Base-by-base conservation (phyloP, 169 alveolate genomes). In the Eimeria necatrix region DNA sequence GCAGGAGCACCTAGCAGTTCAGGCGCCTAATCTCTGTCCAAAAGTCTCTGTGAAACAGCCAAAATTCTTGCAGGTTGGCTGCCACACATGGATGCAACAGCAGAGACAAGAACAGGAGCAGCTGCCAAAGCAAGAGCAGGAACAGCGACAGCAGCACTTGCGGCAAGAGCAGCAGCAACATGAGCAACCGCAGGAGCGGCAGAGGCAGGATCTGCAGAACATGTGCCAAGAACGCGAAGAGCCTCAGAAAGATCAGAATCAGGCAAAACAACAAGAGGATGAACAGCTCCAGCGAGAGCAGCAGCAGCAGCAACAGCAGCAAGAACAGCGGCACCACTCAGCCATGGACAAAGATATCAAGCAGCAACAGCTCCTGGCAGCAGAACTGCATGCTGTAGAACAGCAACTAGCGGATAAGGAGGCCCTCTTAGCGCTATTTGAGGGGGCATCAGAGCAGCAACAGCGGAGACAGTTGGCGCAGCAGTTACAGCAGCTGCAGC, bases 381-480 rank as follows among this genome's bases (percentile, higher is more conserved):
- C 89, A 80, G 89, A 80, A 59, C 70, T 80, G 70, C 71, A 51
- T 12, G 70, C 24, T 12, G 73, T 80, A 4, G 89, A 80, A n/a
- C 71, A 80, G 70, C 51, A 51, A n/a, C 89, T 80, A n/a, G 70
- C 89, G 26, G 89, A 51, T 9, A 80, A 80, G 71, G 89, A 49
- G 73, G 71, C 89, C 12, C 48, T 80, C 16, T 26, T 80, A 48
- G 89, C 89, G 14, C 49, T 51, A 68, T 80, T 80, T 51, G 89
- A 80, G 64, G 71, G 53, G 52, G 64, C 71, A 14, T 51, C 51
- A 14, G 89, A 80, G 24, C 89, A 80, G 89, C 49, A 80, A 68
- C 89, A 80, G 52, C 46, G 22, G 16, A 61, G 16, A 24, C 89
- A 52, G 89, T 20, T 56, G n/a, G 70, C 73, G 24, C 0, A 48